Evolutionary conservation across 192 early-diverging fungal species (phyloP), one percentile per base, ranked within the genome.

Genomic region (Nowakowskiella sp.): DNA sequence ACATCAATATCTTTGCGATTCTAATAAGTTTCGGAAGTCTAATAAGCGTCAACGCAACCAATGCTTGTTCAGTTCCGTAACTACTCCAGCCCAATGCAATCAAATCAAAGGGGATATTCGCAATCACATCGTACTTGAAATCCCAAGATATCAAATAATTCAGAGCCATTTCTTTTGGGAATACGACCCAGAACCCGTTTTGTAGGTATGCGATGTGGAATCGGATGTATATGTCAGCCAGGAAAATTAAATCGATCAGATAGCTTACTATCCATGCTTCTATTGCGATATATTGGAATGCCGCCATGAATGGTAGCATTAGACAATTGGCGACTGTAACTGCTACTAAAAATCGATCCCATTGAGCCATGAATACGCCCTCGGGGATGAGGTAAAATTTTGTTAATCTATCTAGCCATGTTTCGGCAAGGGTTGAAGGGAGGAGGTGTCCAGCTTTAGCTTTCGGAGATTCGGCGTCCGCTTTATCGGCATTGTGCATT

Each of bases 121-220:
- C 54, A 6, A 72, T 13, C 22, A 74, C 49, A 34, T 76, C 73
- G 32, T 67, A 71, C 16, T 49, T 44, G 47, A 76, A 76, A 30
- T 76, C 67, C 26, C 22, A 34, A 5, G 66, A 66, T 26, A 47
- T 32, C 7, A 76, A 28, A 34, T 76, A 76, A 45, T 70, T 57
- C 44, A 76, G 5, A 22, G 66, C 62, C 73, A 76, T 76, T 53
- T 76, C 73, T 45, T 69, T 73, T 13, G 73, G 65, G 47, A 76
- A 76, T 3, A 76, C 70, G 31, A 76, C 73, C 70, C 70, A 76
- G 31, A 76, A 66, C 25, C 73, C 73, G 44, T 62, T 60, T 31
- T 73, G 58, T 2, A 76, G 64, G 58, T 76, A 76, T 19, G 73
- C 70, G 25, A 73, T 42, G 55, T 76, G 73, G 51, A 73, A 72